Evolutionary conservation across 345 rosid genomes (phyloP).

Genomic region (Citrus reticulata): DNA sequence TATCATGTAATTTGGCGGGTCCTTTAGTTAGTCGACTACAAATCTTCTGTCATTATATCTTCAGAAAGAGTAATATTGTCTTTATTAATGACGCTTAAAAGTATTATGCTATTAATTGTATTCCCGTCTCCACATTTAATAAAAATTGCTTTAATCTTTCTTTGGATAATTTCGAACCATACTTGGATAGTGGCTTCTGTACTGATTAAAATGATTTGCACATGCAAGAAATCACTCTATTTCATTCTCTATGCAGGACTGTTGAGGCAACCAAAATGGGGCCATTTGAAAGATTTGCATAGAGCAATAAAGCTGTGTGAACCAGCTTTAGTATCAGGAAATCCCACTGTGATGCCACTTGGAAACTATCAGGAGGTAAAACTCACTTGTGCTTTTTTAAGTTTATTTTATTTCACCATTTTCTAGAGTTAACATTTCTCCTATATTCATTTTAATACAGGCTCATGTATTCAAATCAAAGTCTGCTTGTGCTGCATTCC

Average conservation of each 20-base stretch:
- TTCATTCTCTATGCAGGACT: constrained; percentile 49
- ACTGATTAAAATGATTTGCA: constrained; percentile 1
- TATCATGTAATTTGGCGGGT: constrained; percentile 13
- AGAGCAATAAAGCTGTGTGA: constrained; percentile 89
- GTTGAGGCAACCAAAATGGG: constrained; percentile 96
- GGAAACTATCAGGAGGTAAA: constrained; percentile 91
- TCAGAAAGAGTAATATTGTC: background rate
- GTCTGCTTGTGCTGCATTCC: constrained; percentile 90
- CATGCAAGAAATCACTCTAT: background rate
- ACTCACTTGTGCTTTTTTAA: constrained; percentile 5
- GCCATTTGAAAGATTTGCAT: constrained; percentile 97
- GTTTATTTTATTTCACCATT: background rate
- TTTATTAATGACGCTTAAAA: background rate
- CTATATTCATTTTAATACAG: constrained; percentile 32
- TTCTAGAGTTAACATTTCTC: background rate
- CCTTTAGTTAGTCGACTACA: background rate
- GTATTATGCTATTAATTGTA: background rate
- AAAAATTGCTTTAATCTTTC: background rate
- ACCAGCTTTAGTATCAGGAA: constrained; percentile 74
- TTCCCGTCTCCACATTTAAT: background rate
- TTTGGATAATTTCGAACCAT: background rate
- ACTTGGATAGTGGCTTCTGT: background rate
- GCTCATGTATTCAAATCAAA: constrained; percentile 82
- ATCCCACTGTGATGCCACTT: constrained; percentile 57
- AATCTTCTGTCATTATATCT: background rate